Base-by-base conservation (phyloP, 208 protist species). In the Acanthamoeba lenticulata region DNA sequence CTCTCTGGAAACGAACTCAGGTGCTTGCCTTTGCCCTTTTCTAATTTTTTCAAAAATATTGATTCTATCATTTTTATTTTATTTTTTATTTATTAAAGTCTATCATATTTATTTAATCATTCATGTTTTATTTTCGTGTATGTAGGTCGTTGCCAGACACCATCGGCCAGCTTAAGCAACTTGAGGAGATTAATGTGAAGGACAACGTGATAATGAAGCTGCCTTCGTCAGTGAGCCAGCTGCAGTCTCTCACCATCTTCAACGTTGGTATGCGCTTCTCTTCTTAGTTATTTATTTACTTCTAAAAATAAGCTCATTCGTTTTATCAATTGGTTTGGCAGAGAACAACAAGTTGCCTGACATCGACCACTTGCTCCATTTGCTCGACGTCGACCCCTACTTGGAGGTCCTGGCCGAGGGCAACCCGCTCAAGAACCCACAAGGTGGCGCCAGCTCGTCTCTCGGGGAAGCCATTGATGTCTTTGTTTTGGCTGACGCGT, bases 361-460 rank as follows among this genome's bases (percentile, higher is more conserved):
- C 3, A 4, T 83, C 3, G 72, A 83, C 24, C 13, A 83, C 72
- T 13, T 83, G 24, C 32, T 83, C 40, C 44, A 44, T 13, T n/a
- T 83, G 42, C 21, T 83, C 13, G 72, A 83, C 24, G 19, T 21
- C 38, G 49, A 83, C 24, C 38, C 72, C 72, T 83, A 83, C 72
- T 29, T 83, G 72, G 72, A 83, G 38, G 42, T 83, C 38, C 2
- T n/a, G 6, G 72, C 42, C 27, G 72, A 83, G 72, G 72, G 72
- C 34, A 83, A 83, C 40, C 72, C 72, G 21, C 72, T 83, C 34
- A 27, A 83, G 72, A 83, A 83, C 40, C 72, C 72, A 27, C 29
- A 29, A 44, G 72, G 72, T 83, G 9, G 19, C 19, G 49, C 19
- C 49, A 19, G 19, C 49, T 24, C 19, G 19, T 67, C 57, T 67